Percentiles rank a stretch among this genome's conserved stretches.
phyloP scores from a whole-genome alignment of 2,329 filamentous ascomycete genomes.

The Clonostachys chloroleuca region DNA sequence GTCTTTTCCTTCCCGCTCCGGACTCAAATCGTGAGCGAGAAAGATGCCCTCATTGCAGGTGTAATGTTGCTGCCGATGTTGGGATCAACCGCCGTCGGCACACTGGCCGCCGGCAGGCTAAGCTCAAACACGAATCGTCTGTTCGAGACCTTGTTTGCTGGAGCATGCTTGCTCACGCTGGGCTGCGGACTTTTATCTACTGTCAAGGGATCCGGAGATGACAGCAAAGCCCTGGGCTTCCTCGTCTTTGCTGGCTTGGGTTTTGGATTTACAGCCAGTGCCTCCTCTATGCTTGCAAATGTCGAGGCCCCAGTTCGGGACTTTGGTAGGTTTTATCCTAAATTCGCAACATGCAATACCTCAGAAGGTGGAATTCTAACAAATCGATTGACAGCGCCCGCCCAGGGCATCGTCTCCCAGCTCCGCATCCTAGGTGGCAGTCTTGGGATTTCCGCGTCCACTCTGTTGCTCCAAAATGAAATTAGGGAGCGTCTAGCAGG shows the following conservation, averaged over 20 bases:
- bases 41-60: conserved; percentile 38
- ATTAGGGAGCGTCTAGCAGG: conserved; percentile 16
- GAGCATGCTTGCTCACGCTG: conserved; percentile 35
- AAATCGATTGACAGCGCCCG: conserved; percentile 28
- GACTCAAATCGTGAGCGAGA: conserved; percentile 43
- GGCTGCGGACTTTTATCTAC: conserved; percentile 43
- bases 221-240: conserved; percentile 42
- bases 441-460: conserved; percentile 48
- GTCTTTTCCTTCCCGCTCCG: conserved; percentile 45
- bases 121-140: conserved; percentile 34
- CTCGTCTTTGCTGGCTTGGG: conserved; percentile 47
- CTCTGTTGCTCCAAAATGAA: conserved; percentile 34
- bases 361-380: conserved; percentile 1
- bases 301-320: conserved; percentile 36
- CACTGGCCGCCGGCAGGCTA: conserved; percentile 31
- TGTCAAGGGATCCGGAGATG: conserved; percentile 17
- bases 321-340: conserved; percentile 29
- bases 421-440: conserved; percentile 47
- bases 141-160: conserved; percentile 35
- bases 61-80: conserved; percentile 50
- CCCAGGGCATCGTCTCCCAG: conserved; percentile 49
- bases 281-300: conserved; percentile 38
- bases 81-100: conserved; percentile 40
- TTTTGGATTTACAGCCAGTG: conserved; percentile 42
- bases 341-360: neutral